Evolutionary conservation across 495 filamentous ascomycete species (phyloP), one percentile per base, ranked within the genome.

Genomic region (Geopyxis carbonaria): DNA sequence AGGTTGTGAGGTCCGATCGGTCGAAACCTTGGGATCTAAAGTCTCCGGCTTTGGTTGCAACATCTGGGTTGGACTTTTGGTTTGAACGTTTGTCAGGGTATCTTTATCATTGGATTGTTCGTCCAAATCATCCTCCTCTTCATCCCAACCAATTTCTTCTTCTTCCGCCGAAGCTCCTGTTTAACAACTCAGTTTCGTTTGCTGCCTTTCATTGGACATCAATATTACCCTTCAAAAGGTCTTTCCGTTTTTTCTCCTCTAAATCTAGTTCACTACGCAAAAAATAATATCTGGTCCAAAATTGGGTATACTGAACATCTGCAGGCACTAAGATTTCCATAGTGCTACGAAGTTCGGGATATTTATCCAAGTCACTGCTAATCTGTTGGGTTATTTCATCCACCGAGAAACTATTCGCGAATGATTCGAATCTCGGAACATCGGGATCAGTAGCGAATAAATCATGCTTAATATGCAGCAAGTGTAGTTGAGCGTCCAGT

Each of bases 321-420:
- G 85, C 85, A 13, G 89, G 91, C 15, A 95, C 91, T 36, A 93
- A 66, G 63, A 79, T 86, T 68, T 93, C 91, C 89, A 94, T 95
- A 3, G 86, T 84, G 28, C 69, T 59, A 43, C 89, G 69, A 44
- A 99, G 64, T 60, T 95, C 89, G 16, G 78, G 74, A 49, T 92
- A 93, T 46, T 78, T 83, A 42, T 86, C 77, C 40, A 99, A 52
- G 58, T 95, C 84, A 33, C 65, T 64, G 37, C 75, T 71, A 43
- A 99, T 89, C 37, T 75, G 75, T 33, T 79, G 79, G 24, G 37
- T 40, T 20, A 40, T 22, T 68, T 91, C 83, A 46, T 82, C 72
- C 13, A 38, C 51, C 5, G 43, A 39, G 58, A 94, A 95, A 1
- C 65, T 66, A 44, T 76, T 67, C 39, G 68, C 68, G 73, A 85